Evolutionary conservation across 805 yeast genomes (phyloP), one percentile per base, ranked within the genome.

Genomic region (Wickerhamomyces silvicola): DNA sequence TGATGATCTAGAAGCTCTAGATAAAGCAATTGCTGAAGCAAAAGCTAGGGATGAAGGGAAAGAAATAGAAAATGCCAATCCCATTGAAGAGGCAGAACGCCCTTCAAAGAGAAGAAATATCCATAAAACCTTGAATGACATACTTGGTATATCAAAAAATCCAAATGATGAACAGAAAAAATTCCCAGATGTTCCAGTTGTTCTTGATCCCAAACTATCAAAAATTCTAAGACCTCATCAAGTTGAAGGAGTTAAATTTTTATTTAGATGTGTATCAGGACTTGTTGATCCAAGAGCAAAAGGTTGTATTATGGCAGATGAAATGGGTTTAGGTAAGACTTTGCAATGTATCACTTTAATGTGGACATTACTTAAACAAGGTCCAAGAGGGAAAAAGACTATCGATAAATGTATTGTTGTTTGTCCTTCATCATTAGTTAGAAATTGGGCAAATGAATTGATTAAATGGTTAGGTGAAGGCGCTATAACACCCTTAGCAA

Each of bases 271-370:
- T 57, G 86, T 94, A 1, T 72, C 96, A 1, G 98, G 98, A 0
- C 59, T 88, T 21, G 72, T 80, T 18, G 86, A 81, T 52, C 72
- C 85, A 7, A 67, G 81, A 21, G 97, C 97, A 0, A 76, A 81
- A 49, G 98, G 98, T 3, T 90, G 97, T 52, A 90, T 90, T 31
- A 90, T 90, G 97, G 97, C 97, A 0, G 97, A 87, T 60, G 97
- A 84, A 56, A 87, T 87, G 97, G 97, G 96, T 4, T 64, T 86
- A 24, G 96, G 96, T 17, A 86, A 86, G 52, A 86, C 96, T 1
- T 64, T 86, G 17, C 96, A 86, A 54, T 90, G 97, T 56, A 70
- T 90, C 21, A 69, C 96, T 0, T 64, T 90, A 20, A 70, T 88
- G 83, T 90, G 97, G 97, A 90, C 97, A 0, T 55, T 90, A 30